Percentiles rank a stretch among this genome's conserved stretches.
phyloP scores from a whole-genome alignment of 2,329 filamentous ascomycete species.

The Xylariales sp. region DNA sequence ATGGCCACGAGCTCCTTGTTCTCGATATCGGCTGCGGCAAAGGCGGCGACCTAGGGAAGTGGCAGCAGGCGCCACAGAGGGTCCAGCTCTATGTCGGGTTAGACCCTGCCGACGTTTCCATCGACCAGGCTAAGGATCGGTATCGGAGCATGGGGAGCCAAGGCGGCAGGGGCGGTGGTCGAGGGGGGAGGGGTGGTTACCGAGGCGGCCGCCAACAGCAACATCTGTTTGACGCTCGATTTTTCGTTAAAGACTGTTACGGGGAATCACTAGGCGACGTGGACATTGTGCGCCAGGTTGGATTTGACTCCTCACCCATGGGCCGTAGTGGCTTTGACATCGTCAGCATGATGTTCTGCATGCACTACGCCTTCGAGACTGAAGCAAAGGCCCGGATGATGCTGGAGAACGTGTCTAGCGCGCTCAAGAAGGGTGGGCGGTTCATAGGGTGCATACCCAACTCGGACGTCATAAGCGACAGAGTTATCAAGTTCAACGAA shows the following conservation, averaged over 20 bases:
- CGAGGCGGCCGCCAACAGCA: conserved; percentile 61
- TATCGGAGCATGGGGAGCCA: conserved; percentile 78
- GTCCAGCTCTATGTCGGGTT: conserved; percentile 95
- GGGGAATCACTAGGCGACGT: conserved; percentile 85
- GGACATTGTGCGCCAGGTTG: conserved; percentile 84
- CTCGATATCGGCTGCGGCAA: conserved; percentile 97
- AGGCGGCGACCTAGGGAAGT: conserved; percentile 94
- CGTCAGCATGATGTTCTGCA: conserved; percentile 99
- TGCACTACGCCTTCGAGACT: conserved; percentile 97
- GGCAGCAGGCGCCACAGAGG: conserved; percentile 91
- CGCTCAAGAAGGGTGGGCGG: conserved; percentile 91
- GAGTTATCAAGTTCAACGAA: conserved; percentile 81
- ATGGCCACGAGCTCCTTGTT: conserved; percentile 76
- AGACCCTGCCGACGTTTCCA: conserved; percentile 91
- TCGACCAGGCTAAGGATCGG: conserved; percentile 88
- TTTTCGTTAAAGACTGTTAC: conserved; percentile 93
- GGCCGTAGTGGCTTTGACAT: conserved; percentile 89
- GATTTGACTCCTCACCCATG: conserved; percentile 82
- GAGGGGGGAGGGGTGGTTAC: conserved; percentile 59
- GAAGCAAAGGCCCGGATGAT: conserved; percentile 91
- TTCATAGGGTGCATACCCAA: conserved; percentile 98
- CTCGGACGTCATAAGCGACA: conserved; percentile 86
- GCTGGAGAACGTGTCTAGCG: conserved; percentile 90
- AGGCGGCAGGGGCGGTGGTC: conserved; percentile 64
- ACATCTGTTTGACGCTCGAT: conserved; percentile 83